Conservation (phyloP, 2,329 filamentous ascomycete species). For the Lecanicillium sp. region DNA sequence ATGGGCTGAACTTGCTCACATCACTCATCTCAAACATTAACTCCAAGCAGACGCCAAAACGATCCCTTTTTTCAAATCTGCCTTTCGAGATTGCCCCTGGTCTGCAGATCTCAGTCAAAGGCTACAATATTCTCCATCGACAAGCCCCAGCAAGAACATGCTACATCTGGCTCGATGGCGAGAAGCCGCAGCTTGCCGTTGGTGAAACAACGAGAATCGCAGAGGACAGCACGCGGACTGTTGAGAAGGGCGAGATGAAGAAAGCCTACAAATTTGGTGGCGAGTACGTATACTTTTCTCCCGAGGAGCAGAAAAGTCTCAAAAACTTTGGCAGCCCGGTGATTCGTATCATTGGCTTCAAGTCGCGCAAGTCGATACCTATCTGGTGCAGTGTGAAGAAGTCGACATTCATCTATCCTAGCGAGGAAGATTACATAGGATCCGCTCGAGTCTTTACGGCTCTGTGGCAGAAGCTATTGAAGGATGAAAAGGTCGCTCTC, state of each 20-base stretch:
- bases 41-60: conserved; percentile 79
- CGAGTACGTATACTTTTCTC: conserved; percentile 77
- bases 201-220: conserved; percentile 70
- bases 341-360: conserved; percentile 91
- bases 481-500: conserved; percentile 72
- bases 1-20: conserved; percentile 72
- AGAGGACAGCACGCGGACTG: conserved; percentile 67
- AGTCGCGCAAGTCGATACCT: conserved; percentile 66
- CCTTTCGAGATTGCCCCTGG: conserved; percentile 81
- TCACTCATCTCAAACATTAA: conserved; percentile 83
- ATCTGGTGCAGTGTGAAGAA: conserved; percentile 82
- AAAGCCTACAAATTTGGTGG: conserved; percentile 97
- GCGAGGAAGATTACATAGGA: conserved; percentile 81
- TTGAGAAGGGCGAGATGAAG: conserved; percentile 75
- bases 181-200: conserved; percentile 72
- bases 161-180: conserved; percentile 84
- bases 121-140: conserved; percentile 81
- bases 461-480: conserved; percentile 78
- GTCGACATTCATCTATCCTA: conserved; percentile 89
- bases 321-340: conserved; percentile 75
- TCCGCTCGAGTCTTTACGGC: conserved; percentile 91
- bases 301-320: conserved; percentile 74
- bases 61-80: conserved; percentile 81
- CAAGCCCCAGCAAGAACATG: conserved; percentile 76
- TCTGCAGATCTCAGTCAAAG: conserved; percentile 83